phyloP scores from a whole-genome alignment of 1,284 basidiomycete species.

The Leccinum brunneo-olivaceum region DNA sequence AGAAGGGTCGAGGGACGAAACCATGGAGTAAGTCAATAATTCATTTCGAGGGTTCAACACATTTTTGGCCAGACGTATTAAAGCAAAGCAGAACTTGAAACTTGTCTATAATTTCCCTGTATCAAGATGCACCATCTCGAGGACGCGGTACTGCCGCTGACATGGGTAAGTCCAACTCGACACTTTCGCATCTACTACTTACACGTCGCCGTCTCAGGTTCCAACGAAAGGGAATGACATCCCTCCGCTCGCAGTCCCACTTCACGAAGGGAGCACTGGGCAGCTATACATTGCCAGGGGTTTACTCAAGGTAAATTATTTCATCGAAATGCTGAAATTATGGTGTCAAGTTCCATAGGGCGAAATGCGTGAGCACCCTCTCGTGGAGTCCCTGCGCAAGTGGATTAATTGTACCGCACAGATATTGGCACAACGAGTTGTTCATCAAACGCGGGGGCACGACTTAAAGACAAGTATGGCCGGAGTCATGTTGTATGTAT shows the following conservation, averaged over 20 bases:
- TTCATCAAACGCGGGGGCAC: constrained; percentile 12
- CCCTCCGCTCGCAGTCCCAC: constrained; percentile 20
- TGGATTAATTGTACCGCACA: constrained; percentile 1
- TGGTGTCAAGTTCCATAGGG: constrained; percentile 9
- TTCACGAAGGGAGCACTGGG: constrained; percentile 4
- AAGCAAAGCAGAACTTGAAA: too few species aligned
- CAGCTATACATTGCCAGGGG: constrained; percentile 19
- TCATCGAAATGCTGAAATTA: constrained; percentile 8
- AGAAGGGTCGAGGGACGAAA: constrained; percentile 6
- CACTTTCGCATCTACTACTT: background rate
- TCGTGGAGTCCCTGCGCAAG: background rate
- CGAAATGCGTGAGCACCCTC: constrained; percentile 17
- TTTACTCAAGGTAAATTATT: constrained; percentile 11
- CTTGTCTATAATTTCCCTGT: too few species aligned
- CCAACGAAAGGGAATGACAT: constrained; percentile 20
- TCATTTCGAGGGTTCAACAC: constrained; percentile 7
- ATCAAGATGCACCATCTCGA: constrained; percentile 10
- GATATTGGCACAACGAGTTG: constrained; percentile 19
- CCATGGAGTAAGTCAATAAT: background rate
- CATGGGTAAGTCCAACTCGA: constrained; percentile 15
- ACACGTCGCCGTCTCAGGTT: constrained; percentile 5
- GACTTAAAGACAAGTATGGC: constrained; percentile 11
- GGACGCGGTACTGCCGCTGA: constrained; percentile 10
- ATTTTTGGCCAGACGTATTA: too few species aligned
- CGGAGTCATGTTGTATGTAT: constrained; percentile 12